Evolutionary conservation across 768 basidiomycete species (phyloP), one percentile per base, ranked within the genome.

Genomic region (Lanmaoa pseudosensibilis): DNA sequence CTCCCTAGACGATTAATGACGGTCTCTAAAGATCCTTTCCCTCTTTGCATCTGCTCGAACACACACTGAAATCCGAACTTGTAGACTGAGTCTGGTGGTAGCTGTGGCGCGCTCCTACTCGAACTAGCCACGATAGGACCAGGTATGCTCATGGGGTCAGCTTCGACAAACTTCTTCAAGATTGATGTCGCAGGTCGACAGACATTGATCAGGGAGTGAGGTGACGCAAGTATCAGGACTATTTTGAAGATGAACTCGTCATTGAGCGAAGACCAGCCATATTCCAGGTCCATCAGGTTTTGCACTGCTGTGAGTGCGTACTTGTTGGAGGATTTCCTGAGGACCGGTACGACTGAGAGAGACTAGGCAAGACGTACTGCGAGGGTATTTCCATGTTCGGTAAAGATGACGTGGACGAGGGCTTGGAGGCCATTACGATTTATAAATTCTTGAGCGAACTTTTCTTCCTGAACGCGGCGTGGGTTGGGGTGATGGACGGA

Each of bases 181-280:
- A 96, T 94, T 34, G 90, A 86, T 41, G 91, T 94, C 1, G 93
- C 94, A 34, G 94, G 94, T 6, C 93, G 87, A 64, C 90, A 92
- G 56, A 95, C 91, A 58, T 97, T 97, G 77, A 95, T 86, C 18
- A 87, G 80, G 12, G 88, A 89, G 38, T 81, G 78, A 0, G 87
- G 77, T 0, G 90, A 89, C 0, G 90, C 84, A 25, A 92, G 78
- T 61, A 90, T 87, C 64, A 86, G 83, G 16, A 92, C 91, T 49
- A 94, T 82, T 69, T 83, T 82, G 63, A 84, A 78, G 51, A 94
- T 90, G 72, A 96, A 94, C 8, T 72, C 70, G 50, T 84, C 78
- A 58, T 85, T 83, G 6, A 95, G 80, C n/a, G 75, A 77, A 2
- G 83, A 78, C 91, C 90, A 94, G 44, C 92, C 92, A 58, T 88